A percentile compares a stretch with the other conserved stretches of the same genome.
Evolutionary conservation across 192 early-diverging fungal genomes (phyloP).

Genomic region (Thoreauomyces humboldtii): DNA sequence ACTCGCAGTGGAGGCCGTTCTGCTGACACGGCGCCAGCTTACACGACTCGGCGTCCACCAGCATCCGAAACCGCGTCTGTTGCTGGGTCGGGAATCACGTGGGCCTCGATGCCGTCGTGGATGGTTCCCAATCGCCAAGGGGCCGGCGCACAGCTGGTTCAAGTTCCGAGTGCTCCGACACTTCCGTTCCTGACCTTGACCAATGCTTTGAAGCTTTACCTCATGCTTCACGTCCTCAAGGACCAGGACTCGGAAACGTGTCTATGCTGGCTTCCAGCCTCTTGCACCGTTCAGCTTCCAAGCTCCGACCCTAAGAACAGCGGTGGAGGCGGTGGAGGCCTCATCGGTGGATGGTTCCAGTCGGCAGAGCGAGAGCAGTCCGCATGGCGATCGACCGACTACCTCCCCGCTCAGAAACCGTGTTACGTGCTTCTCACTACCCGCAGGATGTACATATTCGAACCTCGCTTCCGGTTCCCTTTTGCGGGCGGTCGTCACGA

Average conservation of each 20-base stretch:
- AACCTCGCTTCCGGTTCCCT: conserved; percentile 41
- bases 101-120: conserved; percentile 22
- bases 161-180: conserved; percentile 39
- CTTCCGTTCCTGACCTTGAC: conserved; percentile 47
- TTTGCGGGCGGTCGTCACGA: conserved; percentile 24
- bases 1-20: conserved; percentile 21
- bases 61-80: not conserved
- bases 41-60: not conserved
- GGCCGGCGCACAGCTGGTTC: not conserved
- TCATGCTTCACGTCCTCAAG: conserved; percentile 42
- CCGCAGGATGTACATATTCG: conserved; percentile 40
- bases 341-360: conserved; percentile 17
- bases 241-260: conserved; percentile 38
- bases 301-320: not conserved
- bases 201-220: conserved; percentile 48
- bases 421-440: conserved; percentile 46
- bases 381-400: not conserved
- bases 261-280: conserved; percentile 43
- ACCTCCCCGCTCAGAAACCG: conserved; percentile 31
- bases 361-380: not conserved
- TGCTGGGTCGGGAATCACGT: conserved; percentile 8
- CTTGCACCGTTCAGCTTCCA: conserved; percentile 32
- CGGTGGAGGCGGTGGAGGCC: not conserved
- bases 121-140: not conserved
- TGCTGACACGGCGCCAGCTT: conserved; percentile 17